Percentiles rank a stretch among this genome's conserved stretches.
phyloP scores from a whole-genome alignment of 345 rosid genomes.

The Corchorus capsularis region DNA sequence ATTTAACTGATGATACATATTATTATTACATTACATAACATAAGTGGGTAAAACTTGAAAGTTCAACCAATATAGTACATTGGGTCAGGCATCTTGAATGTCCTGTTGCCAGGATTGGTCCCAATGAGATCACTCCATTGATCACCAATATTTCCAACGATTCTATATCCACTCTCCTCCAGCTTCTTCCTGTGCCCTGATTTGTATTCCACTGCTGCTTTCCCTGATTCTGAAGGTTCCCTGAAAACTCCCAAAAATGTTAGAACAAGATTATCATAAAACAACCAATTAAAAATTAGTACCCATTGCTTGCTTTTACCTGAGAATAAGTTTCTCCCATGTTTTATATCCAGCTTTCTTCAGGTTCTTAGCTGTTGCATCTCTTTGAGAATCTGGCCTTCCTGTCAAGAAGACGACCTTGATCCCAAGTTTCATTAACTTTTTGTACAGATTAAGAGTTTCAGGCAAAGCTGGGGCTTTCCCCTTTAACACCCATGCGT shows the following conservation, averaged over 20 bases:
- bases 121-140: conserved; percentile 54
- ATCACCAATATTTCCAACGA: conserved; percentile 50
- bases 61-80: conserved; percentile 38
- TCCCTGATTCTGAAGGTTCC: conserved; percentile 27
- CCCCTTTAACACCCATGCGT: conserved; percentile 36
- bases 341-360: conserved; percentile 34
- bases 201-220: conserved; percentile 35
- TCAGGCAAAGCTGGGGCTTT: conserved; percentile 44
- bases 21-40: too few species aligned
- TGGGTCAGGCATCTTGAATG: conserved; percentile 56
- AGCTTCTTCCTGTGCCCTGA: conserved; percentile 35
- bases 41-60: too few species aligned
- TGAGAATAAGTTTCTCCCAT: conserved; percentile 44
- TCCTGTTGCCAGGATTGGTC: conserved; percentile 28
- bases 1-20: too few species aligned
- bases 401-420: conserved; percentile 48
- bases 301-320: conserved; percentile 13
- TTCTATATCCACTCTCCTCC: conserved; percentile 38
- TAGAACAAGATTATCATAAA: not conserved
- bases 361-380: conserved; percentile 31
- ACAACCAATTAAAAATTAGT: too few species aligned
- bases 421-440: conserved; percentile 32
- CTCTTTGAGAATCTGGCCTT: conserved; percentile 30
- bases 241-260: conserved; percentile 20
- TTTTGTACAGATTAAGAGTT: conserved; percentile 30